A percentile compares a stretch with the other conserved stretches of the same genome.
Conservation (phyloP, 176 grass and related monocot genomes). For the Oryza officinalis region DNA sequence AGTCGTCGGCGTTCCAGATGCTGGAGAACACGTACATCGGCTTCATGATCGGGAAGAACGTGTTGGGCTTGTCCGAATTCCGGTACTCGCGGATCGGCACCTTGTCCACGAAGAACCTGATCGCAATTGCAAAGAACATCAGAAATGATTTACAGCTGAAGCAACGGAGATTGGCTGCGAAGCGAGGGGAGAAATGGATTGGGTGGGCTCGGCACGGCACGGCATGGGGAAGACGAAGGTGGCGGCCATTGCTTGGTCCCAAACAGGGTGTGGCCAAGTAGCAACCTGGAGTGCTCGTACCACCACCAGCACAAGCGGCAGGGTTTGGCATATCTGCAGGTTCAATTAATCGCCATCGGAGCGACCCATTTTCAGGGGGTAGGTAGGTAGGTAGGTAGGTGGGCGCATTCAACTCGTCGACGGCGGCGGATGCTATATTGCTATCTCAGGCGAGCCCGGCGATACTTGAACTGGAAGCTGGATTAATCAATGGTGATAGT, state of each 20-base stretch:
- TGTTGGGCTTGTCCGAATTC: slow-evolving; percentile 63
- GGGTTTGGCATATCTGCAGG: neutral
- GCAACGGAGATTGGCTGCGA: neutral
- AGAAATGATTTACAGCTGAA: neutral
- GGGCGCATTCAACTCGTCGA: neutral
- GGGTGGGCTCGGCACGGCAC: neutral
- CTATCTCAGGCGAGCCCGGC: neutral
- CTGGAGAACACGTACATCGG: slow-evolving; percentile 99
- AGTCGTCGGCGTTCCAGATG: slow-evolving; percentile 99
- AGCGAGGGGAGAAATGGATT: neutral
- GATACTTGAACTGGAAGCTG: no score
- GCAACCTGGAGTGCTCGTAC: neutral
- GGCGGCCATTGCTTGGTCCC: slow-evolving; percentile 14
- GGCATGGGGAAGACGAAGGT: neutral
- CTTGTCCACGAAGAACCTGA: slow-evolving; percentile 93
- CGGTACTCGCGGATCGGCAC: slow-evolving; percentile 82
- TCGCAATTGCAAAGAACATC: neutral
- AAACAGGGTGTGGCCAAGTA: slow-evolving; percentile 29
- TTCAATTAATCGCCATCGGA: slow-evolving; percentile 5
- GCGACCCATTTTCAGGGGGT: neutral
- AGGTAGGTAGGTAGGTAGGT: neutral
- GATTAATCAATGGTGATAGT: neutral
- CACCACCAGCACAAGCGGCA: neutral
- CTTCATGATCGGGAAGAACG: slow-evolving; percentile 76
- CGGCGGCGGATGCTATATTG: neutral